A percentile compares a stretch with the other conserved stretches of the same genome.
phyloP scores from a whole-genome alignment of 495 filamentous ascomycete genomes.

The Usnea hakonensis region DNA sequence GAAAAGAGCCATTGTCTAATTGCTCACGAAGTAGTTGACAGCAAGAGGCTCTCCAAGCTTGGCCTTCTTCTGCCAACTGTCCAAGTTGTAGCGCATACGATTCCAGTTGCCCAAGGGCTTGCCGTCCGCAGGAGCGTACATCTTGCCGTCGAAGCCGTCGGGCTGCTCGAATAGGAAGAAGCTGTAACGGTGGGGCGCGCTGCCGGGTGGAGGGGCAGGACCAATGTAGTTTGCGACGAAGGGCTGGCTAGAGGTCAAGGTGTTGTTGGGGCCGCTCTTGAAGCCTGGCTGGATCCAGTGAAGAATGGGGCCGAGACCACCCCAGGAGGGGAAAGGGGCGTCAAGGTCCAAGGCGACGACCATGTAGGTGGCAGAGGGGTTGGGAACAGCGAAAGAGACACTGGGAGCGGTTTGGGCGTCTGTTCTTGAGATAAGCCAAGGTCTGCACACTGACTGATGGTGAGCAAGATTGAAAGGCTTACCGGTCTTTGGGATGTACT shows the following conservation, averaged over 20 bases:
- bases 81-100: conserved; percentile 47
- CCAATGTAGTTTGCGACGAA: conserved; percentile 43
- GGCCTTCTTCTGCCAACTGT: conserved; percentile 40
- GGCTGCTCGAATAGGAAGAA: conserved; percentile 54
- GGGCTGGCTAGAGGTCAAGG: conserved; percentile 23
- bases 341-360: conserved; percentile 3
- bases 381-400: conserved; percentile 22
- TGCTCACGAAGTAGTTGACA: conserved; percentile 46
- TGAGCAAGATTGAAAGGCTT: neutral
- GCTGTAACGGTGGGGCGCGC: conserved; percentile 48
- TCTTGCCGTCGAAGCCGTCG: conserved; percentile 36
- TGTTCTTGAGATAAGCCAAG: conserved; percentile 14
- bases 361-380: conserved; percentile 1
- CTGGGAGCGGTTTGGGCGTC: conserved; percentile 31
- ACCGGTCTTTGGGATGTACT: conserved; percentile 31
- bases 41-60: conserved; percentile 43
- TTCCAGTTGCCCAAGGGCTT: conserved; percentile 34
- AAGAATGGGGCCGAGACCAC: conserved; percentile 34
- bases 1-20: conserved; percentile 22
- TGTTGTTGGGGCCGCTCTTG: conserved; percentile 22
- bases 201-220: conserved; percentile 45
- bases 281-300: conserved; percentile 47
- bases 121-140: conserved; percentile 38
- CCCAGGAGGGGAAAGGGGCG: conserved; percentile 31
- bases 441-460: neutral